Conservation (phyloP, 108 stramenopile genomes). For the Seminavis robusta region DNA sequence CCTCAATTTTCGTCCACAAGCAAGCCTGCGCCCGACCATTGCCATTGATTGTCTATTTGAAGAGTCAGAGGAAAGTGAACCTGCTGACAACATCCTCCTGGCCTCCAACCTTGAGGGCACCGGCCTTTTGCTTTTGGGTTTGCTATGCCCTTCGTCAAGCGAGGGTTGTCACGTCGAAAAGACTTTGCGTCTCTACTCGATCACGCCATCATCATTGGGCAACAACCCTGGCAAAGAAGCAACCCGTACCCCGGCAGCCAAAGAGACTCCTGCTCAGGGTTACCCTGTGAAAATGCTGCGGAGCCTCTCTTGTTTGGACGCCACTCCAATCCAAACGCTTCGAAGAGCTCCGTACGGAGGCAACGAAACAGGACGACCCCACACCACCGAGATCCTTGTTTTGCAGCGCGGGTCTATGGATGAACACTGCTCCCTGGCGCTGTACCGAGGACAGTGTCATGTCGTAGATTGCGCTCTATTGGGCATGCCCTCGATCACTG, state of each 20-base stretch:
- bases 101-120: constrained; percentile 27
- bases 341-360: too few species aligned
- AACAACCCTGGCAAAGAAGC: background rate
- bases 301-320: constrained; percentile 5
- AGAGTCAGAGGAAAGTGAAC: constrained; percentile 5
- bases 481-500: background rate
- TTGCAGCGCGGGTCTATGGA: too few species aligned
- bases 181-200: background rate
- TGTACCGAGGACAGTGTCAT: background rate
- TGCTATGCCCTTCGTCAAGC: too few species aligned
- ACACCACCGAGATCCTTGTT: too few species aligned
- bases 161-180: too few species aligned
- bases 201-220: background rate
- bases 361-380: too few species aligned
- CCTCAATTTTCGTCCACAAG: constrained; percentile 7
- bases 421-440: too few species aligned
- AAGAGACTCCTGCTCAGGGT: background rate
- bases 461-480: background rate
- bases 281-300: background rate
- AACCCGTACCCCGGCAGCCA: background rate
- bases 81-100: constrained; percentile 25
- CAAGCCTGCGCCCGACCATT: constrained; percentile 24
- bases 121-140: constrained; percentile 4
- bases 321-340: too few species aligned
- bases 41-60: constrained; percentile 20